Evolutionary conservation across 768 basidiomycete genomes (phyloP), one percentile per base, ranked within the genome.

Genomic region (Cubamyces lactineus): DNA sequence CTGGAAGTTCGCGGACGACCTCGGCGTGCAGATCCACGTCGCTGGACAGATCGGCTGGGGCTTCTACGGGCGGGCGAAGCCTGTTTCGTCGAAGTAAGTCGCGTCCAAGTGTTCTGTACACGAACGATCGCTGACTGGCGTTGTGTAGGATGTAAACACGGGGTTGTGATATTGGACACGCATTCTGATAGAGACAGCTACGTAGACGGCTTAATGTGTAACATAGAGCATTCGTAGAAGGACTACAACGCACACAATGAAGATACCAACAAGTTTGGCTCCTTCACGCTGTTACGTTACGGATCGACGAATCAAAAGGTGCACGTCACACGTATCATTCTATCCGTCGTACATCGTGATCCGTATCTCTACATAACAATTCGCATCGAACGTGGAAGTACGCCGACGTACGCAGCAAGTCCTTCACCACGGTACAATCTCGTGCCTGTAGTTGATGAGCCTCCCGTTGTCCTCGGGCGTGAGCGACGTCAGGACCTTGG

Each of bases 1-100:
- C 16, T 78, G 73, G 75, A 50, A 67, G 68, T 84, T 82, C 67
- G 84, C 85, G 5, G 80, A 84, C n/a, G 81, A 84, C 49, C 66
- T 86, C 34, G 82, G 79, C 5, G 80, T 85, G 5, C 65, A 75
- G 47, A 75, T 83, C 30, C 73, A 76, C 26, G n/a, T 77, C 9
- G 80, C 83, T 1, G 68, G 80, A 50, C 85, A 86, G 67, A 84
- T 85, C 51, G 73, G 74, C 34, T 85, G 84, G 84, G 76, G 70
- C 1, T 84, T 85, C 66, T 64, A 55, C n/a, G 81, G 83, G 1
- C 55, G 63, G 1, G 47, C 62, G 40, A 54, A 49, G 38, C 19
- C 39, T 4, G 59, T 47, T 5, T 28, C 41, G 50, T 52, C 23
- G 5, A 53, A 53, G 59, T 61, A 38, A 45, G 57, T 42, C 9